A percentile compares a stretch with the other conserved stretches of the same genome.
Conservation (phyloP, 768 basidiomycete genomes). For the Tubosaeta sp. region DNA sequence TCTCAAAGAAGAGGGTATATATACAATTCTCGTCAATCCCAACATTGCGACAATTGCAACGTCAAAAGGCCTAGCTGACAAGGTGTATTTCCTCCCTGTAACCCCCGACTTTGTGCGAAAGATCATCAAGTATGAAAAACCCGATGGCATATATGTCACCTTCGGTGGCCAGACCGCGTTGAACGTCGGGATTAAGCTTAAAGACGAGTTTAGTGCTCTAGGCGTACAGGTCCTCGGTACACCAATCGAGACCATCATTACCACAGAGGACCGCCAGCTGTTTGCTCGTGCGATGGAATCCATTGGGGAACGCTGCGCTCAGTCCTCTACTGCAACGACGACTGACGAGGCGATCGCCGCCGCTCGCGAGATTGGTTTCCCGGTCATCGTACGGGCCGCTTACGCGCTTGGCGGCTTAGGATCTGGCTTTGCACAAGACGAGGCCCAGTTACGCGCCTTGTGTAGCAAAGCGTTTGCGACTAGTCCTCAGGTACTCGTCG, state of each 20-base stretch:
- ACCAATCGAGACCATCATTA: slow-evolving; percentile 95
- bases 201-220: slow-evolving; percentile 88
- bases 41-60: slow-evolving; percentile 99
- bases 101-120: slow-evolving; percentile 97
- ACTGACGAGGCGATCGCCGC: slow-evolving; percentile 79
- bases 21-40: slow-evolving; percentile 97
- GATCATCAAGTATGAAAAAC: slow-evolving; percentile 98
- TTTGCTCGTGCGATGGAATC: slow-evolving; percentile 93
- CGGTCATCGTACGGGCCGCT: slow-evolving; percentile 94
- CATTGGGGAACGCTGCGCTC: slow-evolving; percentile 94
- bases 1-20: slow-evolving; percentile 97
- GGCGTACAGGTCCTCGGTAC: slow-evolving; percentile 95
- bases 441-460: slow-evolving; percentile 80
- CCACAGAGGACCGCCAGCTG: slow-evolving; percentile 92
- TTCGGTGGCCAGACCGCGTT: slow-evolving; percentile 98
- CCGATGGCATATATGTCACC: slow-evolving; percentile 97
- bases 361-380: slow-evolving; percentile 83
- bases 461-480: slow-evolving; percentile 96
- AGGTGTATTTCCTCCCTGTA: slow-evolving; percentile 98
- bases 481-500: slow-evolving; percentile 96
- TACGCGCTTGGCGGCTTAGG: slow-evolving; percentile 96
- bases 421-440: slow-evolving; percentile 94
- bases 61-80: slow-evolving; percentile 96
- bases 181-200: slow-evolving; percentile 95
- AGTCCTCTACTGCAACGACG: slow-evolving; percentile 85